These are phyloP conservation scores for Sistotremastrum niveocremeum DNA, from an alignment of 768 basidiomycete species.

Conservation along the genomic window DNA sequence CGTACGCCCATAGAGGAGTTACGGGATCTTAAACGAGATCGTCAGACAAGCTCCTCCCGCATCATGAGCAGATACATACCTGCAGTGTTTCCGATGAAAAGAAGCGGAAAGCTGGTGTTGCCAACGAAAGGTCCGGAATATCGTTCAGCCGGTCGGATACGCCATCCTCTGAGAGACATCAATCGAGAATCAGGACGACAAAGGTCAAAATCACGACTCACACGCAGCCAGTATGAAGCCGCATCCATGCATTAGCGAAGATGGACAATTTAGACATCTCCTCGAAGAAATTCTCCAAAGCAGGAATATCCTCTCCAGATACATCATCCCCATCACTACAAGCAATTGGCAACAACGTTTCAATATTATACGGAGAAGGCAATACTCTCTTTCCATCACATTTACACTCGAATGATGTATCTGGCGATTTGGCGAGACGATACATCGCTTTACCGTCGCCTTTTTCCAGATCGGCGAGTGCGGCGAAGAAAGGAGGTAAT, in stretches of 20 bases:
- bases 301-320: conserved; percentile 3
- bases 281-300: conserved; percentile 4
- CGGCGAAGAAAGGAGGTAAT: conserved; percentile 10
- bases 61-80: not conserved
- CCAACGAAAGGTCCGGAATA: conserved; percentile 11
- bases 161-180: not conserved
- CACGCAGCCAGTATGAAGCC: conserved; percentile 2
- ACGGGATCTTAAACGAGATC: conserved; percentile 2
- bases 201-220: not conserved
- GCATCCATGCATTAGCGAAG: conserved; percentile 9
- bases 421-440: not conserved
- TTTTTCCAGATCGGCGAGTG: conserved; percentile 13
- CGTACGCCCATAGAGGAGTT: conserved; percentile 5
- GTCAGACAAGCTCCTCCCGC: too few relatives aligned
- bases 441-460: conserved; percentile 14
- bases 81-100: conserved; percentile 28
- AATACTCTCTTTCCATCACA: not conserved
- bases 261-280: conserved; percentile 3
- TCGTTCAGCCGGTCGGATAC: too few relatives aligned
- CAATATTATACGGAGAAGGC: not conserved
- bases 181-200: too few relatives aligned
- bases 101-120: conserved; percentile 27
- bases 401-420: not conserved
- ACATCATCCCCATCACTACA: conserved; percentile 9
- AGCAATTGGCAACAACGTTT: conserved; percentile 1